These are phyloP conservation scores for Antrodiella citrinella DNA, from an alignment of 768 basidiomycete genomes.

Conservation along the genomic window DNA sequence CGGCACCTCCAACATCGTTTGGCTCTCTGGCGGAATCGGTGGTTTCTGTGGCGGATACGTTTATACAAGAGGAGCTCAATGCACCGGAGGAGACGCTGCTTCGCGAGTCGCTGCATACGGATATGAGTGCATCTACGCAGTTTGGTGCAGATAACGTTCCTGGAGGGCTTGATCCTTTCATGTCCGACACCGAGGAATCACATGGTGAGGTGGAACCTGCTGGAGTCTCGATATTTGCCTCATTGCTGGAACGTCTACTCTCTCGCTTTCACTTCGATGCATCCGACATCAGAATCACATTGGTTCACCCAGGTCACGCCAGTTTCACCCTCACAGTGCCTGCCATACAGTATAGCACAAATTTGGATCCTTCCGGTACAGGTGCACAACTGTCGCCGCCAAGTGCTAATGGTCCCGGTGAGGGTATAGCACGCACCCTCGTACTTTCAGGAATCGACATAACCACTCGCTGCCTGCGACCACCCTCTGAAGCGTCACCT, in stretches of 20 bases:
- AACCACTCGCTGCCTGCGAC: constrained; percentile 38
- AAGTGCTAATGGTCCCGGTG: not conserved
- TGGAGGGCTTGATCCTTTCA: constrained; percentile 58
- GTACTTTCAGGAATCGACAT: constrained; percentile 50
- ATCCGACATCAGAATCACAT: constrained; percentile 54
- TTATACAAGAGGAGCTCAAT: constrained; percentile 77
- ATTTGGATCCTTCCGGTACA: not conserved
- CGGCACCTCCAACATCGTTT: constrained; percentile 12
- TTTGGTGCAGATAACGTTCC: constrained; percentile 41
- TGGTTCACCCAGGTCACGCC: constrained; percentile 58
- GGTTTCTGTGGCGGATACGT: constrained; percentile 77
- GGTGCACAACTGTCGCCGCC: not conserved
- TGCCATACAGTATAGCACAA: constrained; percentile 49
- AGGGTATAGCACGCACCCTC: constrained; percentile 36
- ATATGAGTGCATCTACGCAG: constrained; percentile 19
- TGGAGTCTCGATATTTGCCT: constrained; percentile 76
- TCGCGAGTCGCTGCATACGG: constrained; percentile 57
- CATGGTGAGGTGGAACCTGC: constrained; percentile 50
- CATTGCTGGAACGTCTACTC: constrained; percentile 70
- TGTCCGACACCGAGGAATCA: constrained; percentile 32
- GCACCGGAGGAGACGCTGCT: constrained; percentile 63
- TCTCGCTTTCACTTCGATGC: constrained; percentile 75
- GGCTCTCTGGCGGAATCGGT: constrained; percentile 67
- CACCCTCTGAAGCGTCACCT: constrained; percentile 9
- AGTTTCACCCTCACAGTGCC: constrained; percentile 53